Conservation (phyloP, 2,329 filamentous ascomycete genomes). For the Aschersonia sp. region DNA sequence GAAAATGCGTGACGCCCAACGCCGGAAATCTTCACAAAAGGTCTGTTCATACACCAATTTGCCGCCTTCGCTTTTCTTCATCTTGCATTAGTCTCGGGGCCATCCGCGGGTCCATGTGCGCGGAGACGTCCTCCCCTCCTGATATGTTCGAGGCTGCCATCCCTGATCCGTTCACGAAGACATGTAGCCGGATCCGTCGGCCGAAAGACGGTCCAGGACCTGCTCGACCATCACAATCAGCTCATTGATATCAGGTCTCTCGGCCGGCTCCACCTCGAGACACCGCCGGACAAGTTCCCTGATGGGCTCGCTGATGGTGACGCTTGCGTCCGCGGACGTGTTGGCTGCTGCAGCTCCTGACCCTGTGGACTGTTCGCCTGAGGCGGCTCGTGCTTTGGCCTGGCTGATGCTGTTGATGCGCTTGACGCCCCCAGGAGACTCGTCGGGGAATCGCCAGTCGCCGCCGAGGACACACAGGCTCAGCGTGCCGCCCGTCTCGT, state of each 20-base stretch:
- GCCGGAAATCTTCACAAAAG: too few relatives aligned
- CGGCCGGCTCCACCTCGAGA: slow-evolving; percentile 71
- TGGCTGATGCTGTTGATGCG: slow-evolving; percentile 26
- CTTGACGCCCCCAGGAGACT: slow-evolving; percentile 46
- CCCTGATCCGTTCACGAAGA: neutral
- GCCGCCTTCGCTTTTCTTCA: too few relatives aligned
- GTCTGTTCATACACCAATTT: too few relatives aligned
- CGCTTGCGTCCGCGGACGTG: slow-evolving; percentile 7
- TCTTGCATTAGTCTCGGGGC: too few relatives aligned
- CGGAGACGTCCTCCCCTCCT: neutral
- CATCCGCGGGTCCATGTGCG: neutral
- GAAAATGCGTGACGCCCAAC: too few relatives aligned
- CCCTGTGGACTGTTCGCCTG: slow-evolving; percentile 10
- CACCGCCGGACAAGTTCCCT: slow-evolving; percentile 81
- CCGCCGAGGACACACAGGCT: slow-evolving; percentile 87
- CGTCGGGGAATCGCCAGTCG: slow-evolving; percentile 94
- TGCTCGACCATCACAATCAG: slow-evolving; percentile 66
- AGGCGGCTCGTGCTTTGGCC: slow-evolving; percentile 13
- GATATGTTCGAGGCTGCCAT: neutral
- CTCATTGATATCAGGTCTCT: slow-evolving; percentile 77
- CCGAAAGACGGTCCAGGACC: slow-evolving; percentile 37
- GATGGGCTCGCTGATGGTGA: slow-evolving; percentile 62
- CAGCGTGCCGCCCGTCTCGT: slow-evolving; percentile 88
- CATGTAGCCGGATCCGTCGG: neutral
- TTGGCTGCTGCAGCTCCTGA: slow-evolving; percentile 6